Evolutionary conservation across 2,329 filamentous ascomycete genomes (phyloP), one percentile per base, ranked within the genome.

Genomic region (Fusarium nematophilum): DNA sequence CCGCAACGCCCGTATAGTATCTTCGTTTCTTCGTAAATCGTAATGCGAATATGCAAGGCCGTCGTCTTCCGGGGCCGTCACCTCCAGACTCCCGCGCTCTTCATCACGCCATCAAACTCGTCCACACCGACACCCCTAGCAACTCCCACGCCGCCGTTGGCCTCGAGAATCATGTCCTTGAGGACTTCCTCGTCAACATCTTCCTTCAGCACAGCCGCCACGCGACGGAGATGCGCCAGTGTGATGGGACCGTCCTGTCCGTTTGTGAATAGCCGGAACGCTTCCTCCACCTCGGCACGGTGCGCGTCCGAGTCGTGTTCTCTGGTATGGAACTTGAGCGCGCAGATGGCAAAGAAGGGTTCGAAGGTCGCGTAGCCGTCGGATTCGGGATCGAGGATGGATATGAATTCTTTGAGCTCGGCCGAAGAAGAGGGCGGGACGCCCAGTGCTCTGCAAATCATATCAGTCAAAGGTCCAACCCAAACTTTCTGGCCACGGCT

Each of bases 121-220:
- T 90, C 88, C 70, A 88, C 80, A 33, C 81, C 86, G 9, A 96
- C 94, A 7, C 90, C 92, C 52, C 81, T 84, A 30, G 81, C 85
- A 9, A 90, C 84, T 13, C 90, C 89, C 4, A 83, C 86, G 2
- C 91, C 92, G 3, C 91, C 91, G 75, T 96, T 97, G 42, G 94
- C 95, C 81, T 98, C 94, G 42, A 93, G 79, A 53, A 99, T 90
- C 95, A 99, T 99, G 79, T 97, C 93, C 78, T 86, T 87, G 71
- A 99, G 78, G 71, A 96, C 77, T 42, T 92, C 89, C 69, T 98
- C 95, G 55, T 86, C 86, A 18, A 96, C 88, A 59, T 89, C 92
- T 76, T 97, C 92, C 76, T 92, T 91, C 68, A 99, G 78, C 67
- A 92, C 86, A 65, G 86, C 87, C 34, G 93, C 93, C 48, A 97